Percentiles rank a stretch among this genome's conserved stretches.
Evolutionary conservation across 1,284 basidiomycete genomes (phyloP).

Genomic region (Puccinia coronata): DNA sequence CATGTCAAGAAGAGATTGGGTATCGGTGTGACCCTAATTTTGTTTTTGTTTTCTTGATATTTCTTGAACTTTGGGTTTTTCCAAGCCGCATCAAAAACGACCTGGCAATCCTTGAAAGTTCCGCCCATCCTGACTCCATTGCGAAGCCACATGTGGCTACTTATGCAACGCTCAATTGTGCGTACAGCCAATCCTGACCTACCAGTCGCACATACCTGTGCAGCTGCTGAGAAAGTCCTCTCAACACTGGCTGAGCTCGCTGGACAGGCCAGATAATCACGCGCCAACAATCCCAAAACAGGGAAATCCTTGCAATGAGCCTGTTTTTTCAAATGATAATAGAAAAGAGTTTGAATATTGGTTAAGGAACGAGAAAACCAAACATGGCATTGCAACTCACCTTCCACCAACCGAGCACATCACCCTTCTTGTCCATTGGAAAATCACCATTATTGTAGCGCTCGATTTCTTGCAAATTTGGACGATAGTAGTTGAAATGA

Average conservation of each 20-base stretch:
- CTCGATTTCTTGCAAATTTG: not conserved
- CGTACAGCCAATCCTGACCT: not conserved
- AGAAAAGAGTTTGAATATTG: no score
- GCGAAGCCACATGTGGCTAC: not conserved
- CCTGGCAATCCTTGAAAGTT: not conserved
- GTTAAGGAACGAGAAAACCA: not conserved
- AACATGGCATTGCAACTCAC: no score
- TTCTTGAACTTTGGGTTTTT: not conserved
- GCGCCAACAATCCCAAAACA: not conserved
- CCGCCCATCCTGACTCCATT: not conserved
- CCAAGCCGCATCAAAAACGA: not conserved
- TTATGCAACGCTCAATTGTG: not conserved
- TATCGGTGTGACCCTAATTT: not conserved
- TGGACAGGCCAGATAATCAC: not conserved
- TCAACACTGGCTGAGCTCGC: no score
- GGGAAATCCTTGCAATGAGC: not conserved
- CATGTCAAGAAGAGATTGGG: no score
- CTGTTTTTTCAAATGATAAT: not conserved
- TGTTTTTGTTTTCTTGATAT: not conserved
- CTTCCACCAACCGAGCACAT: not conserved
- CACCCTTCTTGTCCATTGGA: not conserved
- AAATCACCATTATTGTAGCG: not conserved
- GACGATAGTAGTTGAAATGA: not conserved
- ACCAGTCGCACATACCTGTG: not conserved
- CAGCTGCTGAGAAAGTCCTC: not conserved